These are phyloP conservation scores for Talaromyces pinophilus DNA, from an alignment of 2,329 filamentous ascomycete species.

Conservation along the genomic window DNA sequence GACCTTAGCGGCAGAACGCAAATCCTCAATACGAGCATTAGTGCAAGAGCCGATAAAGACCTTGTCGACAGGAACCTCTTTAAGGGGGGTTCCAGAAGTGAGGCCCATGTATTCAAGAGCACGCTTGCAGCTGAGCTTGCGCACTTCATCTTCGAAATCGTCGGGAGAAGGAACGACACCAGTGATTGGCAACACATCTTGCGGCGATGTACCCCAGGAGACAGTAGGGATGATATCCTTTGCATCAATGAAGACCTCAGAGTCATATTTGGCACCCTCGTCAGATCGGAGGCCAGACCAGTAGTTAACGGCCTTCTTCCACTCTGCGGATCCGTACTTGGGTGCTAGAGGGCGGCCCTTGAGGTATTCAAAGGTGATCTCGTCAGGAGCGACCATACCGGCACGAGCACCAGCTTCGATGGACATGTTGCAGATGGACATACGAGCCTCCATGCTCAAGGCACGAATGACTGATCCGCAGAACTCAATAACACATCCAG, in stretches of 20 bases:
- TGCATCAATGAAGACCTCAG: slow-evolving; percentile 82
- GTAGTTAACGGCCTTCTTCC: slow-evolving; percentile 84
- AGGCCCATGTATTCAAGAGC: slow-evolving; percentile 97
- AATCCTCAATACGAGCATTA: slow-evolving; percentile 93
- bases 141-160: slow-evolving; percentile 75
- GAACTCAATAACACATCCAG: slow-evolving; percentile 93
- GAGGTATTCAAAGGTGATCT: slow-evolving; percentile 92
- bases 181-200: slow-evolving; percentile 94
- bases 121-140: slow-evolving; percentile 75
- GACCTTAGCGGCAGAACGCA: slow-evolving; percentile 81
- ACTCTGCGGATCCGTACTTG: slow-evolving; percentile 78
- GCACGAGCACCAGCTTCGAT: slow-evolving; percentile 94
- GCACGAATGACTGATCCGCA: slow-evolving; percentile 88
- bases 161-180: slow-evolving; percentile 88
- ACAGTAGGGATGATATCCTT: slow-evolving; percentile 93
- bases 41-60: slow-evolving; percentile 98
- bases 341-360: slow-evolving; percentile 88
- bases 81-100: slow-evolving; percentile 79
- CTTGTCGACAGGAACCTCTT: slow-evolving; percentile 91
- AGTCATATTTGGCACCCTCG: slow-evolving; percentile 83
- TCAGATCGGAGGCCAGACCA: slow-evolving; percentile 88
- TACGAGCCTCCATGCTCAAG: slow-evolving; percentile 93
- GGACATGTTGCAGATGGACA: slow-evolving; percentile 99
- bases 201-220: slow-evolving; percentile 95
- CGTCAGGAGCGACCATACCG: slow-evolving; percentile 94